phyloP scores from a whole-genome alignment of 2,329 filamentous ascomycete genomes.

The Phialophora tarda region DNA sequence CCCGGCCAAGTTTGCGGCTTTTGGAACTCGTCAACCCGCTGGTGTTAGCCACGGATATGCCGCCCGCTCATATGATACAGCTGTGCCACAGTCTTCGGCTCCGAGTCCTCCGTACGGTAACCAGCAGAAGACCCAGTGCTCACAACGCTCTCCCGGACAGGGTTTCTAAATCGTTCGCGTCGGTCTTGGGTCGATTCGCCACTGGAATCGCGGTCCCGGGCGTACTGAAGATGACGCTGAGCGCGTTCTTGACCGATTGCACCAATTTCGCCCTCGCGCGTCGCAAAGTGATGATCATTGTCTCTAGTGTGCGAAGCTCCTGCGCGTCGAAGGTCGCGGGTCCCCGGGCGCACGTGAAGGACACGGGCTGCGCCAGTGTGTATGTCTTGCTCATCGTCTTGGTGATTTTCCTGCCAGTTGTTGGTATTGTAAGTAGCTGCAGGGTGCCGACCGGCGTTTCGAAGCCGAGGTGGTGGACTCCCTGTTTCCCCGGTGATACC shows the following conservation, averaged over 20 bases:
- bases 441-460: conserved; percentile 1
- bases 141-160: conserved; percentile 25
- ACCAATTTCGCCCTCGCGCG: neutral
- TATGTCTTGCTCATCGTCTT: neutral
- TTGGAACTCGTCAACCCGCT: neutral
- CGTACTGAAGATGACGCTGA: neutral
- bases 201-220: neutral
- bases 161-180: conserved; percentile 2
- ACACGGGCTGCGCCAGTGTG: conserved; percentile 22
- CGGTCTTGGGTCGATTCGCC: neutral
- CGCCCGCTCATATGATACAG: conserved; percentile 30
- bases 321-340: conserved; percentile 24
- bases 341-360: conserved; percentile 25
- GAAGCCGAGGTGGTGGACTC: conserved; percentile 2
- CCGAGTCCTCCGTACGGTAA: conserved; percentile 32
- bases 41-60: conserved; percentile 29
- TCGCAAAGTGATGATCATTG: neutral
- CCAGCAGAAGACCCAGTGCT: conserved; percentile 27
- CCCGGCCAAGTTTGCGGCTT: neutral
- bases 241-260: neutral
- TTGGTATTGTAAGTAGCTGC: conserved; percentile 1
- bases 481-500: neutral
- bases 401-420: conserved; percentile 8
- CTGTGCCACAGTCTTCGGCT: conserved; percentile 33
- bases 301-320: neutral